Conservation (phyloP, 352 stramenopile genomes). For the Phytophthora kernoviae region DNA sequence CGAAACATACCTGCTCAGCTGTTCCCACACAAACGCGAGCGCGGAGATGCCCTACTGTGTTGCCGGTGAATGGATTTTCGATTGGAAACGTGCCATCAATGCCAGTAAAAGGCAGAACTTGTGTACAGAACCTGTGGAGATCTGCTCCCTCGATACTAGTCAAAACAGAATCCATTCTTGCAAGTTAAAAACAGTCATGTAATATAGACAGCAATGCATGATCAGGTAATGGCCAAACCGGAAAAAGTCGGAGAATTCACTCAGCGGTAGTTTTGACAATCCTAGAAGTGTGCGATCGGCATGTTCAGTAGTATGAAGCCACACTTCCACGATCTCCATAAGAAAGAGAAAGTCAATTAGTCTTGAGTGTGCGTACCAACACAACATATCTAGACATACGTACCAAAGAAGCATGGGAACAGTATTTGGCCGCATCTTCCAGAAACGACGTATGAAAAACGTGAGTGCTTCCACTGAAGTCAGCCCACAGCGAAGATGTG, state of each 20-base stretch:
- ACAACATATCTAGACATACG: neutral
- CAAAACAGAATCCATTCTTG: neutral
- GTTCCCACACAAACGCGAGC: slow-evolving; percentile 49
- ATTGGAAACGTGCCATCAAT: slow-evolving; percentile 42
- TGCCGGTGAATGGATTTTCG: slow-evolving; percentile 49
- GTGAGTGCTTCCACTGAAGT: slow-evolving; percentile 28
- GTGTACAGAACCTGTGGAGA: slow-evolving; percentile 4
- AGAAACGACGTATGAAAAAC: slow-evolving; percentile 35
- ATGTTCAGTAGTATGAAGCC: slow-evolving; percentile 20
- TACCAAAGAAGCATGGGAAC: slow-evolving; percentile 42
- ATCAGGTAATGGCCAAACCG: slow-evolving; percentile 20
- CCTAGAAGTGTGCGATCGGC: slow-evolving; percentile 34
- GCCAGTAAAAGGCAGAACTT: slow-evolving; percentile 30
- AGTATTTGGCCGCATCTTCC: slow-evolving; percentile 21
- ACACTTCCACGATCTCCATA: slow-evolving; percentile 49
- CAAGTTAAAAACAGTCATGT: neutral
- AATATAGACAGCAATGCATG: neutral
- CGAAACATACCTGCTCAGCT: slow-evolving; percentile 47
- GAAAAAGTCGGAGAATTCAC: slow-evolving; percentile 24
- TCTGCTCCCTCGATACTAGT: neutral
- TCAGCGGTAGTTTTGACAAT: slow-evolving; percentile 39
- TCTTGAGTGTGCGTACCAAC: neutral
- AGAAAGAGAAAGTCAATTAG: neutral
- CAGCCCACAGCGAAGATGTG: slow-evolving; percentile 4
- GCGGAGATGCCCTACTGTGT: slow-evolving; percentile 36